Base-by-base conservation (phyloP, 805 yeast species). In the Myxozyma udenii region DNA sequence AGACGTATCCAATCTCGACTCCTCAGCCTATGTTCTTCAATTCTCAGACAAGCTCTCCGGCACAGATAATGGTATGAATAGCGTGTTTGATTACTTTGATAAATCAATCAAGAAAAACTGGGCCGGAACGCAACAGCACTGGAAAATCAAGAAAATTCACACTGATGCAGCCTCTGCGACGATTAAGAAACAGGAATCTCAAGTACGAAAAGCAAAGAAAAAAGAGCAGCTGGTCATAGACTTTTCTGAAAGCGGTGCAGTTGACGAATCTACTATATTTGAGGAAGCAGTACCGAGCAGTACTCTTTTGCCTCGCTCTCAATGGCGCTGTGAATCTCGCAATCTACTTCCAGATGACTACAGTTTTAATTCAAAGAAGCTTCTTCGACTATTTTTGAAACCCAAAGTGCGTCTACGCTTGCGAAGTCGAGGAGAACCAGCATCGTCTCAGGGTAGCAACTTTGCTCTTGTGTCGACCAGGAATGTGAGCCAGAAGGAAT, bases 61-160 rank as follows among this genome's bases (percentile, higher is more conserved):
- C 16, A 30, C 5, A 30, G 57, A 22, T 19, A 36, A 26, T 11
- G 63, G 55, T 16, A 64, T 54, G 3, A 51, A 51, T 7, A 66
- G 57, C 61, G 69, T 87, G 38, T 80, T 87, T 78, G 84, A 89
- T 2, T 85, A 87, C 65, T 88, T 88, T 67, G 96, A 89, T 65
- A 81, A 80, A 47, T 76, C 80, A 19, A 74, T 87, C 68, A 78
- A 75, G 51, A 70, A 74, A 28, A 85, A 81, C 65, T 90, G 97
- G 96, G 78, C 95, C 25, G 97, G 97, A 6, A 85, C 50, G 5
- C 23, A 91, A 12, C 91, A 87, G 58, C 95, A 87, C 68, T 91
- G 97, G 97, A 85, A 85, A 68, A 84, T 91, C 9, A 72, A 77
- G 38, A 77, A 80, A 12, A 67, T 84, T 43, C 83, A 80, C 61